Evolutionary conservation across 192 early-diverging fungal genomes (phyloP).

Genomic region (Funneliformis mosseae): DNA sequence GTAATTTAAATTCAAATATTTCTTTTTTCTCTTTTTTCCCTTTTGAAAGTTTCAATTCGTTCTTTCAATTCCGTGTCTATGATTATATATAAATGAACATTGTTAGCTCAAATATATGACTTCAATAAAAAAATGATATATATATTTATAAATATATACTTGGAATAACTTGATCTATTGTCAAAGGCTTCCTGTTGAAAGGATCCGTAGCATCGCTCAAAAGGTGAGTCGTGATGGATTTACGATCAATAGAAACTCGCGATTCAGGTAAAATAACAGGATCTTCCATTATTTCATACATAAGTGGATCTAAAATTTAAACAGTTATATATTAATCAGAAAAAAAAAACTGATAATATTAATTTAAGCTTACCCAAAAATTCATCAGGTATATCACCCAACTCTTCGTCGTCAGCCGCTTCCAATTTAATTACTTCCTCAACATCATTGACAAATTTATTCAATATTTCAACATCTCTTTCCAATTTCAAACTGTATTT

Average conservation of each 20-base stretch:
- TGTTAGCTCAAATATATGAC: background rate
- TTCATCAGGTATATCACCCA: slow-evolving; percentile 84
- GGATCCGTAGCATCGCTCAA: slow-evolving; percentile 90
- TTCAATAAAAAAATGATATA: background rate
- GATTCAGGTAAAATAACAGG: slow-evolving; percentile 91
- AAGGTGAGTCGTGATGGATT: slow-evolving; percentile 86
- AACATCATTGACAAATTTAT: slow-evolving; percentile 71
- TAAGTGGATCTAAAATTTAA: slow-evolving; percentile 68
- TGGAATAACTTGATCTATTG: slow-evolving; percentile 84
- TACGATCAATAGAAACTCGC: slow-evolving; percentile 76
- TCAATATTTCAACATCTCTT: slow-evolving; percentile 64
- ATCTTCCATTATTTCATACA: slow-evolving; percentile 89
- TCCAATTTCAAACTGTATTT: slow-evolving; percentile 64
- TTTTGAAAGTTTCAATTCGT: slow-evolving; percentile 53
- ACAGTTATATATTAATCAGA: background rate
- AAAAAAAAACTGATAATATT: background rate
- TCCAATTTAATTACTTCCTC: slow-evolving; percentile 67
- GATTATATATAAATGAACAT: slow-evolving; percentile 21
- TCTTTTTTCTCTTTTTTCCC: slow-evolving; percentile 32
- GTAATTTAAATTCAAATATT: background rate
- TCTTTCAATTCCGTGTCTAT: slow-evolving; percentile 59
- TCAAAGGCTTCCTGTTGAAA: slow-evolving; percentile 88
- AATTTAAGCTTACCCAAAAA: slow-evolving; percentile 69
- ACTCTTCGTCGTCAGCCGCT: slow-evolving; percentile 73
- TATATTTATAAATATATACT: slow-evolving; percentile 49